Conservation (phyloP, 768 basidiomycete species). For the Pluteus cervinus region DNA sequence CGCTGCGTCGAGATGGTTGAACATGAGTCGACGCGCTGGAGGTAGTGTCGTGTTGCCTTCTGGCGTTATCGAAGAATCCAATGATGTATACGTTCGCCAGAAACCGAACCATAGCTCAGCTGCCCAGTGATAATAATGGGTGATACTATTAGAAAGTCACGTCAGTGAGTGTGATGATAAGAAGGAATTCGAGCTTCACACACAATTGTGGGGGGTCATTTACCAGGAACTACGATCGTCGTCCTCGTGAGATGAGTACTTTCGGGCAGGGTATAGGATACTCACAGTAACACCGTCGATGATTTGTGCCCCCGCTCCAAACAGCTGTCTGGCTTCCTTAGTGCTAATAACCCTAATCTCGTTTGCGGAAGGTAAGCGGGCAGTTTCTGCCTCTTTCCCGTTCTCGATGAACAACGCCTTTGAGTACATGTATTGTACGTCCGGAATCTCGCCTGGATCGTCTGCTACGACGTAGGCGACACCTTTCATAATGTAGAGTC, state of each 20-base stretch:
- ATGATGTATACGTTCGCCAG: conserved; percentile 84
- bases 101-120: conserved; percentile 91
- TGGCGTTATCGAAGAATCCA: conserved; percentile 63
- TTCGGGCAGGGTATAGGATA: neutral
- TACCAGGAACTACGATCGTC: conserved; percentile 52
- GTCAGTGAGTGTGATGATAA: conserved; percentile 1
- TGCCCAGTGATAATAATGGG: conserved; percentile 92
- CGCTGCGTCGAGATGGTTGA: conserved; percentile 64
- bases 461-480: conserved; percentile 80
- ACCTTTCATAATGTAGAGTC: conserved; percentile 75
- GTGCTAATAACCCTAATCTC: conserved; percentile 76
- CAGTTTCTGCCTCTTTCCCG: conserved; percentile 44
- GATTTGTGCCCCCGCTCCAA: conserved; percentile 65
- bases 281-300: conserved; percentile 74
- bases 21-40: conserved; percentile 67
- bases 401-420: conserved; percentile 56
- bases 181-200: conserved; percentile 17
- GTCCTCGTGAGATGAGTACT: neutral
- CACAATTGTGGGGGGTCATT: conserved; percentile 88
- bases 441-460: conserved; percentile 59
- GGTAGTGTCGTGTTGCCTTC: conserved; percentile 70
- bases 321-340: conserved; percentile 57
- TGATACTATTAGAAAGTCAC: conserved; percentile 44
- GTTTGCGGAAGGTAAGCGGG: conserved; percentile 68
- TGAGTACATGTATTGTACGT: conserved; percentile 63